Conservation (phyloP, 2,329 filamentous ascomycete species). For the Penicillium psychrosexuale region DNA sequence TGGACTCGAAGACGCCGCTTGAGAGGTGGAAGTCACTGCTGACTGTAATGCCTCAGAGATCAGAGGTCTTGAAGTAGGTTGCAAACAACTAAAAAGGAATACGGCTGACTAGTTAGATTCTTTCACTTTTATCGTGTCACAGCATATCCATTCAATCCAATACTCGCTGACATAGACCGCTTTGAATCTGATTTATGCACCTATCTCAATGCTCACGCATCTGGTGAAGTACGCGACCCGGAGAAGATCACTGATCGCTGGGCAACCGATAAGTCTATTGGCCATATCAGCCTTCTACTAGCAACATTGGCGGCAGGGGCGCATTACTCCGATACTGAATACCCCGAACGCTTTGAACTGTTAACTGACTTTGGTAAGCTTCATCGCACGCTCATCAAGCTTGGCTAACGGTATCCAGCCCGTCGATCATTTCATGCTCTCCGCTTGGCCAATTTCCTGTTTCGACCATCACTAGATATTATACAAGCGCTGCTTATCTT, state of each 20-base stretch:
- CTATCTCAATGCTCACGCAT: conserved; percentile 27
- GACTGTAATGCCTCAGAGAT: conserved; percentile 23
- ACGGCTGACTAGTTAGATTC: conserved; percentile 18
- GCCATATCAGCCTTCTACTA: conserved; percentile 29
- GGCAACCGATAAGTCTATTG: conserved; percentile 26
- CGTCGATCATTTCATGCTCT: conserved; percentile 49
- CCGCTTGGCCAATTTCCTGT: conserved; percentile 57
- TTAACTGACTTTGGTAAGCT: conserved; percentile 29
- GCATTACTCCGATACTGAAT: conserved; percentile 32
- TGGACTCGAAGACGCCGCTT: conserved; percentile 24
- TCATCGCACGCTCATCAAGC: too few relatives aligned
- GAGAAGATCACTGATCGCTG: conserved; percentile 23
- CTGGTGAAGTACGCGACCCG: conserved; percentile 21
- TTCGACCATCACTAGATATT: conserved; percentile 53
- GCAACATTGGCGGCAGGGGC: conserved; percentile 31
- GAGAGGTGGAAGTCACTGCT: conserved; percentile 29
- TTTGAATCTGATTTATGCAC: conserved; percentile 32
- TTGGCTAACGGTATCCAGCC: conserved; percentile 14
- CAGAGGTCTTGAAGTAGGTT: conserved; percentile 28
- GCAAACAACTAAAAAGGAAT: neutral
- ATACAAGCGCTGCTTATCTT: conserved; percentile 57
- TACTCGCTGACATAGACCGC: conserved; percentile 29
- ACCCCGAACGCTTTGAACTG: conserved; percentile 24
- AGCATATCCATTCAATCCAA: conserved; percentile 33
- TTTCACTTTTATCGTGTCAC: conserved; percentile 32